Evolutionary conservation across 2,329 filamentous ascomycete species (phyloP), one percentile per base, ranked within the genome.

Genomic region (Colletotrichum australisinense): DNA sequence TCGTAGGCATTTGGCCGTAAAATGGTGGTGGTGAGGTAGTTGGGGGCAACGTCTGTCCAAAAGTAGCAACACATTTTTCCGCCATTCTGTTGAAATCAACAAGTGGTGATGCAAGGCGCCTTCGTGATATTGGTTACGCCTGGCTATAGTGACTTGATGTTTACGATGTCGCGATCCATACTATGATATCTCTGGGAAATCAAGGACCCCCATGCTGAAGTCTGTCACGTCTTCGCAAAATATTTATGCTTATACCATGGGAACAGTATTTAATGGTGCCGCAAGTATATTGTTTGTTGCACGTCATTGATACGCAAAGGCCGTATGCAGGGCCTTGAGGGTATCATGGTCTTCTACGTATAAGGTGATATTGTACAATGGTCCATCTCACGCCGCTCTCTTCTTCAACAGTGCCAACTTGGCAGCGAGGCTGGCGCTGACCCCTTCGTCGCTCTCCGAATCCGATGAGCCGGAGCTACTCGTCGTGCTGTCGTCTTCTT

Each of bases 401-500:
- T 63, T 70, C 22, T 67, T 63, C 26, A 75, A 55, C 6, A 64
- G 49, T 8, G 74, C 72, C 55, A 75, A 35, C 60, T 75, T 75
- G 26, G 63, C 68, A 62, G 72, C 74, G 26, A 75, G 67, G 14
- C 74, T 75, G 14, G 74, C 72, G 8, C 55, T 57, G 19, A 75
- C 60, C 12, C 5, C 58, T 14, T 67, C 67, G 16, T 75, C 74
- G 28, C 49, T 63, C 11, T 71, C 73, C 30, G 63, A 63, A 32
- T 84, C 83, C n/a, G 83, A 81, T 19, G 83, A 81, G 16, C 83
- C 84, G 1, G 85, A 86, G 62, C 85, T 87, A 66, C 85, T 86
- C 14, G 84, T 86, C 14, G 78, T 78, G 32, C 57, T 70, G 19
- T 76, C 79, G 1, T 76, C 77, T 14, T 78, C 78, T 0, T 83